Base-by-base conservation (phyloP, 2,329 filamentous ascomycete genomes). In the Neocatenulostroma microsporum region DNA sequence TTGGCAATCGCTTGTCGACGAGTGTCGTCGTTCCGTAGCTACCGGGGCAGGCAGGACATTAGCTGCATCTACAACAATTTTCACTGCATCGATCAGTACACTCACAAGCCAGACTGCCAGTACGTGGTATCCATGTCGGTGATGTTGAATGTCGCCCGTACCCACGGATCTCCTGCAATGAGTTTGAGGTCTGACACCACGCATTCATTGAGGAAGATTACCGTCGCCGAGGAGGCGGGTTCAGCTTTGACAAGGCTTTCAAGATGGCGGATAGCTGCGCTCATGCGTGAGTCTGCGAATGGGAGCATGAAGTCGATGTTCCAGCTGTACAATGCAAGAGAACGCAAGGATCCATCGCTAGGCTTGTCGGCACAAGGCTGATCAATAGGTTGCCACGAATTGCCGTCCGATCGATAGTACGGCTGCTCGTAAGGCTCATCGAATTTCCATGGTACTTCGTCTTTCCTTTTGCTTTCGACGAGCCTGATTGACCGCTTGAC, bases 201-300 rank as follows among this genome's bases (percentile, higher is more conserved):
- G 61, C 73, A 75, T 49, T 76, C 73, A 44, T 75, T 70, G 2
- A 77, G 53, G 49, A 69, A 68, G 39, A 76, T 62, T 4, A 74
- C 52, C 2, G 54, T 41, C 0, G 67, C 56, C 4, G 41, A 45
- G 2, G 47, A 39, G 9, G 41, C 28, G 11, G 36, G 27, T 17
- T 45, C 42, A 5, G 48, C 48, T 1, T 40, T 40, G 17, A 62
- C 42, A 5, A 63, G 46, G 0, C 41, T 34, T 12, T 61, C 37
- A 19, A 70, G 57, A 45, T 69, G 54, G 4, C 47, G 32, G 3
- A 70, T 45, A 1, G 64, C 68, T 4, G 56, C 56, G 2, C 38
- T 37, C 63, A 70, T 70, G 14, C 68, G 60, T 15, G 62, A 51
- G 15, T 57, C 40, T 1, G 53, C 47, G 29, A 54, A 62, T 0